A percentile compares a stretch with the other conserved stretches of the same genome.
These are phyloP conservation scores for Antitrichia curtipendula DNA, from an alignment of 225 moss, liverwort and hornwort species.

Conservation along the genomic window DNA sequence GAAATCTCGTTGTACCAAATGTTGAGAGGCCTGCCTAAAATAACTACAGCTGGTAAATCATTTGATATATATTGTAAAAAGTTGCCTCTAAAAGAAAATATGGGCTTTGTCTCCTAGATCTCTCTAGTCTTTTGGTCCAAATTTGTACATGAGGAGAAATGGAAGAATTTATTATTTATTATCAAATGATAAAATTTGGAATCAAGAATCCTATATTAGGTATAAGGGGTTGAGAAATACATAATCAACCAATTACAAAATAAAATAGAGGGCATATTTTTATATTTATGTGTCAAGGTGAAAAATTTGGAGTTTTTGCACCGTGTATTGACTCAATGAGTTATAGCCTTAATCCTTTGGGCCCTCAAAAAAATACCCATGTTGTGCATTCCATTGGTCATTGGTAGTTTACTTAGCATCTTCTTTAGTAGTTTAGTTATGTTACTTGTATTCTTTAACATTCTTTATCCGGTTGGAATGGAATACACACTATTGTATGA, in stretches of 20 bases:
- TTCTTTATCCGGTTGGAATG: no score
- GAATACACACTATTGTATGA: no score
- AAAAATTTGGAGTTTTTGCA: no score
- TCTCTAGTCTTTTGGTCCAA: not conserved
- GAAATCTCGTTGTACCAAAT: not conserved
- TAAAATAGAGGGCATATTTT: not conserved
- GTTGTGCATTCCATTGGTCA: no score
- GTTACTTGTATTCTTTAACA: no score
- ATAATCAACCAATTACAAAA: not conserved
- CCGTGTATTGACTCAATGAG: no score
- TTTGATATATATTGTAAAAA: not conserved
- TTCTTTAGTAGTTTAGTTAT: no score
- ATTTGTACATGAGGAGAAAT: accelerated
- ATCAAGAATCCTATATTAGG: no score
- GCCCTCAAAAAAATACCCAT: no score
- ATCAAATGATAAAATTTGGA: not conserved
- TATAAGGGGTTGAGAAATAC: not conserved
- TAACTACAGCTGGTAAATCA: not conserved
- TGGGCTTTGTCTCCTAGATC: accelerated
- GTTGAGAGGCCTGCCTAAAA: not conserved
- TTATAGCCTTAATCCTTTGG: no score
- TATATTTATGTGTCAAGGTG: no score
- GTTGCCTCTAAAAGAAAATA: not conserved
- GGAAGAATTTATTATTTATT: not conserved
- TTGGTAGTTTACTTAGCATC: no score